A percentile compares a stretch with the other conserved stretches of the same genome.
Evolutionary conservation across 352 stramenopile species (phyloP).

Genomic region (Plasmopara halstedii): DNA sequence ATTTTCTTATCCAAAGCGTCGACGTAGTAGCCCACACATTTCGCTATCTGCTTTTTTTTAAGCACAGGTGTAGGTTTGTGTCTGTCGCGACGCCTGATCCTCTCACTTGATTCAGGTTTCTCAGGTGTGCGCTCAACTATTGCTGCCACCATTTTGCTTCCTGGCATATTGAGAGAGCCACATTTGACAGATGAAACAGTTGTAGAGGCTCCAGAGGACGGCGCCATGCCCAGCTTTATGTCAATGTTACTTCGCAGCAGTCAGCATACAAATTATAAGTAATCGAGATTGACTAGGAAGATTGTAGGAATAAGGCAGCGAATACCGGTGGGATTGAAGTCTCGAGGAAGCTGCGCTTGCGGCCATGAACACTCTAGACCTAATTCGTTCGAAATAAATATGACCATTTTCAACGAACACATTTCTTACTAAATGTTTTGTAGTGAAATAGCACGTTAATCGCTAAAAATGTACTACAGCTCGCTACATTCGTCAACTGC

Average conservation of each 20-base stretch:
- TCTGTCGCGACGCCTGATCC: conserved; percentile 19
- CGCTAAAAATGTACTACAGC: no score
- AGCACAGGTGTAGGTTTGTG: conserved; percentile 21
- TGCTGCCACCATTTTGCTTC: not conserved
- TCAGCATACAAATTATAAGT: not conserved
- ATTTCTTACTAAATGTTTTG: no score
- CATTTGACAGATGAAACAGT: conserved; percentile 6
- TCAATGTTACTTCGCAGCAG: not conserved
- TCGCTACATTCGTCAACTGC: conserved; percentile 32
- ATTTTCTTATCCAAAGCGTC: conserved; percentile 71
- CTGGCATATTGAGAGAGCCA: not conserved
- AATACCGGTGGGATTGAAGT: no score
- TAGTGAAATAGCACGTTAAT: no score
- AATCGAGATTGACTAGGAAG: no score
- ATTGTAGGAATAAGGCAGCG: no score
- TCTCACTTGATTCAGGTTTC: conserved; percentile 8
- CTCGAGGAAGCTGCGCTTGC: no score
- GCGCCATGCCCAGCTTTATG: conserved; percentile 8
- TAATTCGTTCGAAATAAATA: no score
- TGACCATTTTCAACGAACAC: no score
- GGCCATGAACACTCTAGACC: no score
- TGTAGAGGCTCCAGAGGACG: conserved; percentile 4
- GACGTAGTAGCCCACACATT: conserved; percentile 57
- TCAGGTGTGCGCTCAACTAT: not conserved
- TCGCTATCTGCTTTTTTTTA: conserved; percentile 22